phyloP scores from a whole-genome alignment of 352 stramenopile genomes.

The Globisporangium canariense region DNA sequence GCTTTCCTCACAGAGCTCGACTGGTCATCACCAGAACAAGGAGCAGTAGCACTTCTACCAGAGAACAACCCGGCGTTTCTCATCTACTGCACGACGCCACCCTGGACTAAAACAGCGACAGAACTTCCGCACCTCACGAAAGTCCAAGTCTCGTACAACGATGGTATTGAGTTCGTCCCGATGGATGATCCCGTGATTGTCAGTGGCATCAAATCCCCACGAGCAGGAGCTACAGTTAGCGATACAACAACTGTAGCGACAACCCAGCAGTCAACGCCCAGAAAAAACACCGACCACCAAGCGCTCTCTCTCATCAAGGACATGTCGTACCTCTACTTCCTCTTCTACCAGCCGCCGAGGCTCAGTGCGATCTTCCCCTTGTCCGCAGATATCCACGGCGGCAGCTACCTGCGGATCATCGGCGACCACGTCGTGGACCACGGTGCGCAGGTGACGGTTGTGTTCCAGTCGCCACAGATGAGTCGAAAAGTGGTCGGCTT shows the following conservation, averaged over 20 bases:
- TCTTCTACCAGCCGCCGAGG: conserved; percentile 65
- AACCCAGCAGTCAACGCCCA: background rate
- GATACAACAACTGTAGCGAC: background rate
- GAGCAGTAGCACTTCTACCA: background rate
- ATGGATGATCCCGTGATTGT: conserved; percentile 18
- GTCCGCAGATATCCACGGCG: conserved; percentile 62
- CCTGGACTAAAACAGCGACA: conserved; percentile 26
- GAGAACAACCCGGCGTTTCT: conserved; percentile 34
- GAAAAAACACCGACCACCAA: background rate
- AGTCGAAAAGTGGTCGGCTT: conserved; percentile 66
- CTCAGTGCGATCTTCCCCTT: conserved; percentile 48
- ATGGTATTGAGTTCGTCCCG: conserved; percentile 49
- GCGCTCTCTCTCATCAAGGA: conserved; percentile 39
- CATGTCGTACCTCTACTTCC: conserved; percentile 69
- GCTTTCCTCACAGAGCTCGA: background rate
- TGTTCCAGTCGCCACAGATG: conserved; percentile 51
- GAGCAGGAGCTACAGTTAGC: background rate
- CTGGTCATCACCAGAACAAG: background rate
- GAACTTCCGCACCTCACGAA: conserved; percentile 56
- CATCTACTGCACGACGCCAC: conserved; percentile 46
- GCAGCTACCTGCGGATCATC: conserved; percentile 58
- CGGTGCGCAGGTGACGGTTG: conserved; percentile 47
- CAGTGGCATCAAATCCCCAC: conserved; percentile 6
- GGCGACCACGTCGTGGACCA: conserved; percentile 67
- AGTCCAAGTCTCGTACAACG: conserved; percentile 69